phyloP scores from a whole-genome alignment of 2,329 filamentous ascomycete species.

The Pseudonectria foliicola region DNA sequence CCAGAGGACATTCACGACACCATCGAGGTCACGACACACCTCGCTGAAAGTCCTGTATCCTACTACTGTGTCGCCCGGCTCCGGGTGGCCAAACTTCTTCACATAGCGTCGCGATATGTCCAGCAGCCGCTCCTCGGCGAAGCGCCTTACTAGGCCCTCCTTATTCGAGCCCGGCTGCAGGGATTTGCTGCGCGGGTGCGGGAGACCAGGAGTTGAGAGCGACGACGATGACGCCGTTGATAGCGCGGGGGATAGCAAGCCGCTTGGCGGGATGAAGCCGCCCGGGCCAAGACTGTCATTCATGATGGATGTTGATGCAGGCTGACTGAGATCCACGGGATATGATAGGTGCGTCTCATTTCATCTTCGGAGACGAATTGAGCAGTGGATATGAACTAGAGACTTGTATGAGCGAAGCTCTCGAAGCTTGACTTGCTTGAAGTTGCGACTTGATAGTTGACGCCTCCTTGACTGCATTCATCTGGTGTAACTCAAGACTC shows the following conservation, averaged over 20 bases:
- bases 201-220: slow-evolving; percentile 35
- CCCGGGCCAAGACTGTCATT: slow-evolving; percentile 28
- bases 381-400: too few species aligned
- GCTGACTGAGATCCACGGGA: too few species aligned
- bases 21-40: slow-evolving; percentile 66
- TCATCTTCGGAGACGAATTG: too few species aligned
- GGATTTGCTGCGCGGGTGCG: slow-evolving; percentile 47
- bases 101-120: slow-evolving; percentile 51
- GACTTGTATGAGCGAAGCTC: too few species aligned
- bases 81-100: slow-evolving; percentile 47
- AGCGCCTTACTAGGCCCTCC: slow-evolving; percentile 53
- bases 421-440: too few species aligned
- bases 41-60: slow-evolving; percentile 59
- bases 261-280: slow-evolving; percentile 42
- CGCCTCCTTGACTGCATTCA: too few species aligned
- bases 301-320: neutral
- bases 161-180: slow-evolving; percentile 51
- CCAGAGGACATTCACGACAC: slow-evolving; percentile 76
- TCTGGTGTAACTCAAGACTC: too few species aligned
- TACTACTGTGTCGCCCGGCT: slow-evolving; percentile 39
- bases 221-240: slow-evolving; percentile 41
- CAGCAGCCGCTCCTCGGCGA: slow-evolving; percentile 46
- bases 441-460: too few species aligned
- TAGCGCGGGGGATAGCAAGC: slow-evolving; percentile 49
- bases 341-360: too few species aligned